Evolutionary conservation across 1,139 yeast genomes (phyloP).

Genomic region (Citeromyces hawaiiensis): DNA sequence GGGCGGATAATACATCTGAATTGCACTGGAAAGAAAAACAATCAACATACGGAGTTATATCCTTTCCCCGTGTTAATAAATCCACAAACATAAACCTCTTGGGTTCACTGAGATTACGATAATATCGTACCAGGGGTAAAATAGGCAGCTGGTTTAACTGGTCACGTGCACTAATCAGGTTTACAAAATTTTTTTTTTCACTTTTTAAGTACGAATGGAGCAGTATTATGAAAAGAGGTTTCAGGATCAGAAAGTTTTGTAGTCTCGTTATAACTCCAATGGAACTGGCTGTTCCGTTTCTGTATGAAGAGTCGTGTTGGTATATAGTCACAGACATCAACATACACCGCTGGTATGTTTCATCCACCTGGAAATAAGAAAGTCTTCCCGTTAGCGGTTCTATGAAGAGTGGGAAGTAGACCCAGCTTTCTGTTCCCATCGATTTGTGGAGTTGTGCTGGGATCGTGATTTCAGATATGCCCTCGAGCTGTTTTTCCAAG

Average conservation of each 20-base stretch:
- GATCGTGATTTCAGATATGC: slow-evolving; percentile 10
- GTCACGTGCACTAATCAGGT: slow-evolving; percentile 4
- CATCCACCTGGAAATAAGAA: slow-evolving; percentile 23
- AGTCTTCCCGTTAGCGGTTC: slow-evolving; percentile 25
- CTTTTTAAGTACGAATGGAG: slow-evolving; percentile 27
- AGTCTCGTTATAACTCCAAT: slow-evolving; percentile 31
- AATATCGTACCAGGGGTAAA: slow-evolving; percentile 7
- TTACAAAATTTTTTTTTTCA: slow-evolving; percentile 10
- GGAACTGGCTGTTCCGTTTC: slow-evolving; percentile 39
- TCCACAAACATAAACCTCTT: not conserved
- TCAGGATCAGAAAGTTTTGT: slow-evolving; percentile 31
- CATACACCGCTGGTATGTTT: slow-evolving; percentile 24
- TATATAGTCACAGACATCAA: slow-evolving; percentile 35
- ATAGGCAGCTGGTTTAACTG: slow-evolving; percentile 10
- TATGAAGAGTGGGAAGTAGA: slow-evolving; percentile 30
- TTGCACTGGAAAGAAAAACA: not conserved
- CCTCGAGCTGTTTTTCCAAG: slow-evolving; percentile 43
- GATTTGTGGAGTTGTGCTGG: slow-evolving; percentile 22
- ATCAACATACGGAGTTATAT: not conserved
- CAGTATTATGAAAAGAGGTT: slow-evolving; percentile 33
- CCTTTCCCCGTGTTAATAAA: not conserved
- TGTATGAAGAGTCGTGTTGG: slow-evolving; percentile 22
- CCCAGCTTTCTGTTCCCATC: slow-evolving; percentile 27
- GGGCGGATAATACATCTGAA: not conserved
- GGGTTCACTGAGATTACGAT: slow-evolving; percentile 3